These are phyloP conservation scores for Aspergillus ustus DNA, from an alignment of 2,329 filamentous ascomycete genomes.

Conservation along the genomic window DNA sequence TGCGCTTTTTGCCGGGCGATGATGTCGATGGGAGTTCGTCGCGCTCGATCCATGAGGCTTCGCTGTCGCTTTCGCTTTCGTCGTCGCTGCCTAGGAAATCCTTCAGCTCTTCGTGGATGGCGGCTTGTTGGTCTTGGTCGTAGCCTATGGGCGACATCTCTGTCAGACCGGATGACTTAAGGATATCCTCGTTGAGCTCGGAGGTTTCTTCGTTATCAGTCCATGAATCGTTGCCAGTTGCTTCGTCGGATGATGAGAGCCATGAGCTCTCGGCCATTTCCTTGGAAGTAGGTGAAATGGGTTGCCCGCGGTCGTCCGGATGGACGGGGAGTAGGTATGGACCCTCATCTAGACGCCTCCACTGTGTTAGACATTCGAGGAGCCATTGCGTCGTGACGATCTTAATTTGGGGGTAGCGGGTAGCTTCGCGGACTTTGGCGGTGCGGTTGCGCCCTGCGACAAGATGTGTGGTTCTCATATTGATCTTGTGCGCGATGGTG, in stretches of 20 bases:
- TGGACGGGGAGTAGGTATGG: conserved; percentile 80
- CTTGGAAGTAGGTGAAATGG: conserved; percentile 44
- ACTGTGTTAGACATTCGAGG: conserved; percentile 79
- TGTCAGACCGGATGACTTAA: conserved; percentile 55
- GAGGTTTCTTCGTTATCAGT: conserved; percentile 48
- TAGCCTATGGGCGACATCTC: conserved; percentile 59
- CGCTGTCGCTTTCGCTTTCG: conserved; percentile 56
- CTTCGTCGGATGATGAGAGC: conserved; percentile 52
- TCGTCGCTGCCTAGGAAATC: conserved; percentile 67
- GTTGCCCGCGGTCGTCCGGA: conserved; percentile 64
- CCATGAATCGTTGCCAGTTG: conserved; percentile 50
- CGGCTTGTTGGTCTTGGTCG: conserved; percentile 66
- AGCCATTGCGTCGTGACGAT: conserved; percentile 95
- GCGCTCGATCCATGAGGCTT: conserved; percentile 36
- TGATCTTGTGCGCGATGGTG: conserved; percentile 51
- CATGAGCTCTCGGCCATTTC: conserved; percentile 51
- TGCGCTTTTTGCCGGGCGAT: conserved; percentile 40
- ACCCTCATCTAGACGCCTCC: conserved; percentile 77
- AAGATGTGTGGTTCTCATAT: conserved; percentile 54
- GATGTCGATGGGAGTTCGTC: conserved; percentile 24
- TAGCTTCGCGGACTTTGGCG: conserved; percentile 87
- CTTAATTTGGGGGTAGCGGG: conserved; percentile 77
- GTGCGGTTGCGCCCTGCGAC: conserved; percentile 70
- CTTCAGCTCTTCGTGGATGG: conserved; percentile 72
- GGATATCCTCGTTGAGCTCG: conserved; percentile 49